Evolutionary conservation across 2,329 filamentous ascomycete species (phyloP), one percentile per base, ranked within the genome.

Genomic region (Penicillium rolfsii): DNA sequence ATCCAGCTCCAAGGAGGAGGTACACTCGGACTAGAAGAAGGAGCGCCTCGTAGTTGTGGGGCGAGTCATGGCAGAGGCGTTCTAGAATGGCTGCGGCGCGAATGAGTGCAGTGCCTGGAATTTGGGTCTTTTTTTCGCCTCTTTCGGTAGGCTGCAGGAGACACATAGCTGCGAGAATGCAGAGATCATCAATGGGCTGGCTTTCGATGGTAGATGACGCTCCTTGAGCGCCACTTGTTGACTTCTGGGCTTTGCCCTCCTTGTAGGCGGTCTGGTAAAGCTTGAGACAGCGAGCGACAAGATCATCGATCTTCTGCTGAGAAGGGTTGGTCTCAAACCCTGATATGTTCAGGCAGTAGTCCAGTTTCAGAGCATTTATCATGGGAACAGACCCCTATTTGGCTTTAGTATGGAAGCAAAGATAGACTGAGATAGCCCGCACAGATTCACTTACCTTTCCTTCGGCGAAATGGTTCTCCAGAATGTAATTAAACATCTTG

Each of bases 41-140:
- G 4, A 80, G 70, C 6, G 78, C 76, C 58, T 79, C 72, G 56
- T 82, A 83, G 56, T 81, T 81, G 61, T 82, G 79, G 12, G 78
- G 78, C 16, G 79, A 82, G 59, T 77, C 74, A 22, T 71, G 58
- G 7, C 79, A 61, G 6, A 80, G 70, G 56, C 72, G 71, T 54
- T 80, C 77, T 33, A 81, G 61, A 28, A 81, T 74, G 8, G 67
- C 74, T 43, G 74, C 71, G 33, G 74, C 73, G 56, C 74, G 77
- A 52, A 80, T 70, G 24, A 81, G 66, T 50, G 71, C 67, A 24
- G 70, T 64, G 48, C 71, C 71, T 12, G 70, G 67, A 14, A 70
- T 46, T 14, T 68, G 62, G 24, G 65, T 60, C 38, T 67, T 61
- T 12, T 61, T 61, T 16, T 65, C 63, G 7, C 59, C 63, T 33